These are phyloP conservation scores for Pleurotus djamor DNA, from an alignment of 768 basidiomycete genomes.

Conservation along the genomic window DNA sequence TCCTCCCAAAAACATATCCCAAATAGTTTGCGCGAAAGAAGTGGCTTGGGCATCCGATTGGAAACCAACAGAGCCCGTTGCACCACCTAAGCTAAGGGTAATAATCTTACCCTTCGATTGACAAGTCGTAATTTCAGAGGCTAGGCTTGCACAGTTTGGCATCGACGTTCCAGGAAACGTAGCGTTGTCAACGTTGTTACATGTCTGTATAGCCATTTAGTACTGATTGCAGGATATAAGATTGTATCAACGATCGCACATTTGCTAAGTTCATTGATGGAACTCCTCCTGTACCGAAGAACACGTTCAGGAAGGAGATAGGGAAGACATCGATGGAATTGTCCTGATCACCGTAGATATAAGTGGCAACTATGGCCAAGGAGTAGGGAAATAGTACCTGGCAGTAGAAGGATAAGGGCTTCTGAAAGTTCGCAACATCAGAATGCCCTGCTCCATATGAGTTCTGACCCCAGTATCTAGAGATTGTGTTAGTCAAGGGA, in stretches of 20 bases:
- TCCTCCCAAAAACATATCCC: conserved; percentile 69
- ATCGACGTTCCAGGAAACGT: conserved; percentile 63
- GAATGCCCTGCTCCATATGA: conserved; percentile 61
- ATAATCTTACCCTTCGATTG: conserved; percentile 64
- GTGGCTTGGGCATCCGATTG: conserved; percentile 53
- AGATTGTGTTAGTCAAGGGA: neutral
- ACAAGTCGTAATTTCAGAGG: conserved; percentile 60
- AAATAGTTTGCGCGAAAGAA: conserved; percentile 64
- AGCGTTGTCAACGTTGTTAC: conserved; percentile 52
- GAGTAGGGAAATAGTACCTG: conserved; percentile 30
- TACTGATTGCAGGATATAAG: neutral
- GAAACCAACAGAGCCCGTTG: conserved; percentile 61
- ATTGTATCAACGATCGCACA: conserved; percentile 29
- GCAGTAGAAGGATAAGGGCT: conserved; percentile 63
- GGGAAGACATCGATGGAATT: conserved; percentile 68
- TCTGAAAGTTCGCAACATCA: conserved; percentile 56
- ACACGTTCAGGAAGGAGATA: conserved; percentile 64
- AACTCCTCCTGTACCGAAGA: conserved; percentile 59
- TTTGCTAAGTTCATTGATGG: conserved; percentile 72
- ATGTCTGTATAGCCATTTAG: conserved; percentile 38
- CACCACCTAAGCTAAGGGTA: conserved; percentile 59
- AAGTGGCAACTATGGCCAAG: too few relatives aligned
- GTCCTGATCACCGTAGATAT: conserved; percentile 35
- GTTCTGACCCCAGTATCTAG: conserved; percentile 75
- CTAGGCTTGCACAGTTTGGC: conserved; percentile 59